Evolutionary conservation across 2,329 filamentous ascomycete species (phyloP).

Genomic region (Diplocarpon mali): DNA sequence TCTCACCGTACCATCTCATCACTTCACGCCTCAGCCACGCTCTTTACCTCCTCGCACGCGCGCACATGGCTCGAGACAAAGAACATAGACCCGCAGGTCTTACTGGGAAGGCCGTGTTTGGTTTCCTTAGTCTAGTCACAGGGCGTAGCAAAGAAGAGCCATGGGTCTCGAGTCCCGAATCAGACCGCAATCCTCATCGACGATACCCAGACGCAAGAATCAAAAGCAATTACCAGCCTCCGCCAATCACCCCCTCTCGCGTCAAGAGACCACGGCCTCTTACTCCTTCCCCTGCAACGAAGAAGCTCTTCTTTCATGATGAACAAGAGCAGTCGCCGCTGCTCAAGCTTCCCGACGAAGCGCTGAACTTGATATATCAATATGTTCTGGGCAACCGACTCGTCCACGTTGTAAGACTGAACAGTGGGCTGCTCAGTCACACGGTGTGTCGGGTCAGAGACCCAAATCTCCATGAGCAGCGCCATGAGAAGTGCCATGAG

Average conservation of each 20-base stretch:
- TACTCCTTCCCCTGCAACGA: conserved; percentile 5
- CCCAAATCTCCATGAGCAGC: conserved; percentile 2
- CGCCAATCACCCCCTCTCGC: conserved; percentile 2
- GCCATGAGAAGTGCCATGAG: conserved; percentile 10
- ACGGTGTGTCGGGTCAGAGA: conserved; percentile 3
- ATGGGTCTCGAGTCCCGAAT: neutral
- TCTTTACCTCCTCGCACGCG: neutral
- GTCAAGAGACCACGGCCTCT: conserved; percentile 7
- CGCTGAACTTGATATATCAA: conserved; percentile 12
- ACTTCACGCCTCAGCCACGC: neutral
- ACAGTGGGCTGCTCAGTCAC: conserved; percentile 10
- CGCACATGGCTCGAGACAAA: neutral
- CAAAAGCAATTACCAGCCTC: conserved; percentile 8
- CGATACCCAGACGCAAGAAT: neutral
- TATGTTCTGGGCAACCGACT: conserved; percentile 11
- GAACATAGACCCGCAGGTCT: neutral
- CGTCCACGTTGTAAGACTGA: conserved; percentile 13
- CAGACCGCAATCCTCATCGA: neutral
- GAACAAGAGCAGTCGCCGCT: conserved; percentile 9
- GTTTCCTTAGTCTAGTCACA: conserved; percentile 2
- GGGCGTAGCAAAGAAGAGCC: conserved; percentile 1
- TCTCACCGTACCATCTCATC: too few species aligned
- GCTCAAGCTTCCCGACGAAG: conserved; percentile 8
- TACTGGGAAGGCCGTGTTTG: neutral
- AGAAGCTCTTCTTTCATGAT: neutral